Percentiles rank a stretch among this genome's conserved stretches.
phyloP scores from a whole-genome alignment of 2,329 filamentous ascomycete genomes.

The Alternaria sp. region DNA sequence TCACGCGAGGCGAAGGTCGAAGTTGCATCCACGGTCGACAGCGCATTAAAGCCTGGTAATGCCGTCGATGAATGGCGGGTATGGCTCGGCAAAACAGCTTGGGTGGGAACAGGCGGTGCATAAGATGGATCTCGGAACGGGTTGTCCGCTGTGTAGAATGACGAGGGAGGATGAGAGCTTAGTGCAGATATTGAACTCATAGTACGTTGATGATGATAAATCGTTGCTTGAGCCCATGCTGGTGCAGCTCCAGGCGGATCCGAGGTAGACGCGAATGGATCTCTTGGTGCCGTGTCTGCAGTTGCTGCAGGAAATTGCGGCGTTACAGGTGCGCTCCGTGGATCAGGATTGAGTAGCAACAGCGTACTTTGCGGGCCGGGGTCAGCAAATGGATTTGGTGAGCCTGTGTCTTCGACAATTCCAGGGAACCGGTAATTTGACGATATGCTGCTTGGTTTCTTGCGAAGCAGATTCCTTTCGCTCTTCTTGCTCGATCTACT shows the following conservation, averaged over 20 bases:
- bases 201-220: constrained; percentile 38
- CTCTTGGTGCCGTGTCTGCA: constrained; percentile 31
- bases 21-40: constrained; percentile 33
- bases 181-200: constrained; percentile 44
- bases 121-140: constrained; percentile 42
- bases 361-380: constrained; percentile 33
- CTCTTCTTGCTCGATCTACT: constrained; percentile 47
- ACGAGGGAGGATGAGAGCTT: constrained; percentile 41
- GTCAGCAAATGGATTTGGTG: constrained; percentile 44
- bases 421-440: constrained; percentile 40
- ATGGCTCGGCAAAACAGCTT: constrained; percentile 36
- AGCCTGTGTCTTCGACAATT: constrained; percentile 38
- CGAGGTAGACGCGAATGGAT: constrained; percentile 45
- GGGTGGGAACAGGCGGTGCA: constrained; percentile 34
- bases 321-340: constrained; percentile 30
- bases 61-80: constrained; percentile 33
- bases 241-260: constrained; percentile 39
- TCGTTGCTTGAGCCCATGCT: constrained; percentile 35
- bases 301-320: constrained; percentile 39
- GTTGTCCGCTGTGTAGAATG: constrained; percentile 34
- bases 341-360: constrained; percentile 40
- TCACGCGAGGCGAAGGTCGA: constrained; percentile 37
- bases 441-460: constrained; percentile 43
- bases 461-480: constrained; percentile 41
- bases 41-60: constrained; percentile 25